These are phyloP conservation scores for Gelatoporia subvermispora DNA, from an alignment of 768 basidiomycete species.

Conservation along the genomic window DNA sequence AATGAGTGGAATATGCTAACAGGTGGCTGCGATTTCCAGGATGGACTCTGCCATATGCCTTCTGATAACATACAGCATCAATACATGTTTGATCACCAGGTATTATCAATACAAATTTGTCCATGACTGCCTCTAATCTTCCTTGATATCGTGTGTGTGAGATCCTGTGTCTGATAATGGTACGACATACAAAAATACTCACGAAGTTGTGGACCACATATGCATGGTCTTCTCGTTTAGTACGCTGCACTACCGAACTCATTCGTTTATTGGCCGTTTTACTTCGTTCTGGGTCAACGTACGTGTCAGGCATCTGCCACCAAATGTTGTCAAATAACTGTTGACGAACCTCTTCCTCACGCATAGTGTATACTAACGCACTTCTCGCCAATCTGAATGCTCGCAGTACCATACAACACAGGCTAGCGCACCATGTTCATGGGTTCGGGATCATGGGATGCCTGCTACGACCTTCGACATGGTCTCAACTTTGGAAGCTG, in stretches of 20 bases:
- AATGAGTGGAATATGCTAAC: no score
- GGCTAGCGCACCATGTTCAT: no score
- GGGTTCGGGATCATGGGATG: no score
- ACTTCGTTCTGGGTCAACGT: slow-evolving; percentile 16
- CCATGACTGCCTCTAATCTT: background rate
- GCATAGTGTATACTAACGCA: no score
- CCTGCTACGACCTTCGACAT: no score
- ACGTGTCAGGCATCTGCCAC: background rate
- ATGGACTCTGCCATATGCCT: slow-evolving; percentile 12
- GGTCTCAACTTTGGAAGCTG: no score
- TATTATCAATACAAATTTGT: background rate
- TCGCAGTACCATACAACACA: no score
- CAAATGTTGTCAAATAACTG: no score
- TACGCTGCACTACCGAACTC: slow-evolving; percentile 6
- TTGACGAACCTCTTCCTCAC: no score
- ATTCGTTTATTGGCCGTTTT: slow-evolving; percentile 15
- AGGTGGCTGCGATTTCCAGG: background rate
- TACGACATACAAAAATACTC: background rate
- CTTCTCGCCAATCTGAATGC: no score
- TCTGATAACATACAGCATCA: slow-evolving; percentile 14
- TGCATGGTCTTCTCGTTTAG: background rate
- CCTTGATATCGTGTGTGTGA: slow-evolving; percentile 4
- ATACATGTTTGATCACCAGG: slow-evolving; percentile 17
- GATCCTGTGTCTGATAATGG: slow-evolving; percentile 10
- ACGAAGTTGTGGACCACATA: no score